Conservation (phyloP, 2,329 filamentous ascomycete genomes). For the Penicillium sp. region DNA sequence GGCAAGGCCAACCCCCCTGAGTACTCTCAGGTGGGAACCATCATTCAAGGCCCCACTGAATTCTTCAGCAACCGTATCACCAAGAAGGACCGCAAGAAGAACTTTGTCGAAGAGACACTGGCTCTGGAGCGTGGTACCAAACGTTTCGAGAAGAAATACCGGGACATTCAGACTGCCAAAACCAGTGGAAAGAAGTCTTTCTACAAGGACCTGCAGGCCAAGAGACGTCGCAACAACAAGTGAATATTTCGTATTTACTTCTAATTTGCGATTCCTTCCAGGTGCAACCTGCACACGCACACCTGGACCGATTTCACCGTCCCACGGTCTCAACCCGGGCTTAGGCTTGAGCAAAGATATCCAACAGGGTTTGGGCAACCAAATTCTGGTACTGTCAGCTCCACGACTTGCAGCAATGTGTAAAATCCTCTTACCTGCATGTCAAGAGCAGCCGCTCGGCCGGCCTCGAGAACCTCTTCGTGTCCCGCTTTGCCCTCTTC, state of each 20-base stretch:
- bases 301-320: neutral
- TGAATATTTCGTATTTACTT: conserved; percentile 12
- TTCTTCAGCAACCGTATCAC: conserved; percentile 78
- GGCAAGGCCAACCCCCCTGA: conserved; percentile 71
- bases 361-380: conserved; percentile 35
- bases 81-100: conserved; percentile 85
- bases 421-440: conserved; percentile 55
- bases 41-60: conserved; percentile 86
- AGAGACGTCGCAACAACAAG: conserved; percentile 44
- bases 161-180: conserved; percentile 78
- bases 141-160: conserved; percentile 85
- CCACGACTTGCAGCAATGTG: neutral
- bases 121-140: conserved; percentile 64
- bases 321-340: neutral
- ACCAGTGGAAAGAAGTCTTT: conserved; percentile 84
- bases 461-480: conserved; percentile 65
- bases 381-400: conserved; percentile 36
- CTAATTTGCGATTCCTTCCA: neutral
- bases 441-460: conserved; percentile 60
- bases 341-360: conserved; percentile 27
- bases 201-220: conserved; percentile 76
- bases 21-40: conserved; percentile 84
- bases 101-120: conserved; percentile 82
- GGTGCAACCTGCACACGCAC: neutral
- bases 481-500: conserved; percentile 64